Percentiles rank a stretch among this genome's conserved stretches.
Evolutionary conservation across 2,329 filamentous ascomycete species (phyloP).

Genomic region (Penicillium thymicola): DNA sequence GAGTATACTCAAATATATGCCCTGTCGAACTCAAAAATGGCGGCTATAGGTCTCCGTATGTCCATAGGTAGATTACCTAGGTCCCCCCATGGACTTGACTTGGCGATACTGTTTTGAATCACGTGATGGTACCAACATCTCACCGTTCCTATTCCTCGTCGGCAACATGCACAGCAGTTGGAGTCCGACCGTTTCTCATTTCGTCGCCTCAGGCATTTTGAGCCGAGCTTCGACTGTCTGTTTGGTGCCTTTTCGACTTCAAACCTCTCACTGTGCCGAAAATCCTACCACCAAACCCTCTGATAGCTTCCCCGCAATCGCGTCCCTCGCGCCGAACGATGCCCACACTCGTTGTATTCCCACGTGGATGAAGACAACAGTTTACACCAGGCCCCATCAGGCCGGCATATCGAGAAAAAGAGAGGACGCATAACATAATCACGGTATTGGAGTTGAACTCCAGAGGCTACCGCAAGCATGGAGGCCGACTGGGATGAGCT

Average conservation of each 20-base stretch:
- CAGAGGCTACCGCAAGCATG: constrained; percentile 34
- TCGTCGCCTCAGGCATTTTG: constrained; percentile 6
- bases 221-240: not conserved
- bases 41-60: not conserved
- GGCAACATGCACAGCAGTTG: constrained; percentile 1
- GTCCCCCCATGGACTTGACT: not conserved
- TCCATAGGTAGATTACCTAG: not conserved
- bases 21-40: not conserved
- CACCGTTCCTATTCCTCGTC: constrained; percentile 10
- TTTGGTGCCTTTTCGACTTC: not conserved
- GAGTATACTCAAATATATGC: not conserved
- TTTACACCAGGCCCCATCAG: constrained; percentile 5
- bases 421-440: not conserved
- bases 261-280: not conserved
- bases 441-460: constrained; percentile 10
- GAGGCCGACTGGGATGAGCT: constrained; percentile 61
- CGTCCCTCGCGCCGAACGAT: constrained; percentile 34
- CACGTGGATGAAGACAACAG: constrained; percentile 30
- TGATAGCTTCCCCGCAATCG: constrained; percentile 37
- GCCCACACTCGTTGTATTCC: constrained; percentile 31
- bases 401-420: not conserved
- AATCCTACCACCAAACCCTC: constrained; percentile 1
- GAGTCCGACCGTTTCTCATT: constrained; percentile 2
- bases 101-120: not conserved
- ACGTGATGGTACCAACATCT: constrained; percentile 18